phyloP scores from a whole-genome alignment of 768 basidiomycete genomes.

The Podaxis sp. region DNA sequence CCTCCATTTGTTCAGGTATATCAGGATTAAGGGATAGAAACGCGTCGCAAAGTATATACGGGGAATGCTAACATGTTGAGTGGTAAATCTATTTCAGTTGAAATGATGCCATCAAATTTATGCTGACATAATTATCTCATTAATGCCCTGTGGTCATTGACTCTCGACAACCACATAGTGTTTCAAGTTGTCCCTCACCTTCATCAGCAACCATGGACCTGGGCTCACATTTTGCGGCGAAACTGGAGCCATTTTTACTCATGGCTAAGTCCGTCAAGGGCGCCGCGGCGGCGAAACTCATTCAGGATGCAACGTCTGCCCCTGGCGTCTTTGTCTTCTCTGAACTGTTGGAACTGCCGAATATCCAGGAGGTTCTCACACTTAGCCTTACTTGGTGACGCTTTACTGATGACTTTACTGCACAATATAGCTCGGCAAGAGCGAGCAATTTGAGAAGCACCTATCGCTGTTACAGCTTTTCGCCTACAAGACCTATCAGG shows the following conservation, averaged over 20 bases:
- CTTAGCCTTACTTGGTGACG: neutral
- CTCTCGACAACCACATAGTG: neutral
- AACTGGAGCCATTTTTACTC: slow-evolving; percentile 85
- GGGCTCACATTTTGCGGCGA: slow-evolving; percentile 56
- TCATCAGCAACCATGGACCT: slow-evolving; percentile 42
- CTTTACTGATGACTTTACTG: neutral
- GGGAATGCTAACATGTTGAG: no score
- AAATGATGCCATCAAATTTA: neutral
- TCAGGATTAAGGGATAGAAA: no score
- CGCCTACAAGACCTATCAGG: slow-evolving; percentile 81
- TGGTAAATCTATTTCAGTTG: neutral
- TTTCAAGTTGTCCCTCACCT: neutral
- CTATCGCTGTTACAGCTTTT: slow-evolving; percentile 77
- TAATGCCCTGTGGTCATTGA: neutral
- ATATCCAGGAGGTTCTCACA: slow-evolving; percentile 73
- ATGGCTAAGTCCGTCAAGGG: slow-evolving; percentile 92
- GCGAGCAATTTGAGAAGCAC: slow-evolving; percentile 58
- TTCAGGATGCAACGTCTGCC: slow-evolving; percentile 82
- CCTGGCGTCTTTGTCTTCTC: slow-evolving; percentile 91
- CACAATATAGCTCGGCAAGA: slow-evolving; percentile 53
- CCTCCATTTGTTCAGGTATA: no score
- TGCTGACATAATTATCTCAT: slow-evolving; percentile 3
- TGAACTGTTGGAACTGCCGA: slow-evolving; percentile 78
- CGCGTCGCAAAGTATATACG: no score
- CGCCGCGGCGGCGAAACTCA: slow-evolving; percentile 85